A percentile compares a stretch with the other conserved stretches of the same genome.
Conservation (phyloP, 148 eudicot species). For the Polygonum aviculare region DNA sequence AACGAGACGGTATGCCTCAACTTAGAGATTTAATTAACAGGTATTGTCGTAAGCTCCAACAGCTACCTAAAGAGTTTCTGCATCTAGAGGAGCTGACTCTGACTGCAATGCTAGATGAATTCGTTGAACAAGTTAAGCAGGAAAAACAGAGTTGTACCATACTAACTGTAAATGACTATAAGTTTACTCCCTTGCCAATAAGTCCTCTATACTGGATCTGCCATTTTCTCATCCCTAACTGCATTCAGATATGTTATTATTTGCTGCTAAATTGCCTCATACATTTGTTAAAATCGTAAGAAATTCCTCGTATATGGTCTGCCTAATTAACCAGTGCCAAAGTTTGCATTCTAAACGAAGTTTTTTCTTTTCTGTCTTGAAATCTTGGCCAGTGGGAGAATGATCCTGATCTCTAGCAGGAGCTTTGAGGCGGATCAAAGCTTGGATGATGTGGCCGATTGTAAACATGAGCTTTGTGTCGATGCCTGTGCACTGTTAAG, state of each 20-base stretch:
- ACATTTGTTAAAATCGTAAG: too few species aligned
- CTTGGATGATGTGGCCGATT: too few species aligned
- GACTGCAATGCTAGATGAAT: constrained; percentile 25
- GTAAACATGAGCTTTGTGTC: too few species aligned
- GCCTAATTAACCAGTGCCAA: too few species aligned
- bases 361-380: too few species aligned
- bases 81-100: constrained; percentile 26
- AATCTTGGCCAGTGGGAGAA: too few species aligned
- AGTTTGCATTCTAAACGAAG: too few species aligned
- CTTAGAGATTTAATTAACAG: constrained; percentile 31
- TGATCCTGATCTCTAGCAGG: too few species aligned
- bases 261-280: too few species aligned
- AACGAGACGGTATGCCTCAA: constrained; percentile 23
- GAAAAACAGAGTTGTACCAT: background rate
- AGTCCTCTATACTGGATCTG: constrained; percentile 6
- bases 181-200: constrained; percentile 30
- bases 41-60: constrained; percentile 23
- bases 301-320: too few species aligned
- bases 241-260: background rate
- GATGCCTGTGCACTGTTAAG: too few species aligned
- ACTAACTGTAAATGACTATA: constrained; percentile 12
- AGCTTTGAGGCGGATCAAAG: too few species aligned
- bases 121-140: constrained; percentile 12
- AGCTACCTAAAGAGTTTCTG: constrained; percentile 18
- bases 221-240: background rate